phyloP scores from a whole-genome alignment of 108 stramenopile species.

The Aurantiochytrium sp. region DNA sequence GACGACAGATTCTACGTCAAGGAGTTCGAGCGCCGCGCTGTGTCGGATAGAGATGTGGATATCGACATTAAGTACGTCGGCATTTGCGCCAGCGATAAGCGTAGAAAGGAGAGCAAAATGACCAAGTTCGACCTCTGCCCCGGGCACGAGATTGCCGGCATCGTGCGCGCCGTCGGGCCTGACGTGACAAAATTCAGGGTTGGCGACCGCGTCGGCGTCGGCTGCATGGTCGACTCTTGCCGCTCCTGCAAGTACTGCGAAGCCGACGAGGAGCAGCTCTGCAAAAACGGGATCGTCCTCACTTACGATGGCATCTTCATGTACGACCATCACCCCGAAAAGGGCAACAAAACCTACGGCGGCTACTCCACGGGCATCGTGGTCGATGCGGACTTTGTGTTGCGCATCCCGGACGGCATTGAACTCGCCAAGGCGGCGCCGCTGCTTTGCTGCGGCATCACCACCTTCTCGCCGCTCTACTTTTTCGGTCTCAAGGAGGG shows the following conservation, averaged over 20 bases:
- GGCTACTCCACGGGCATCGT: conserved; percentile 48
- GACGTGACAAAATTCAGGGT: conserved; percentile 59
- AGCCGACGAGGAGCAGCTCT: conserved; percentile 51
- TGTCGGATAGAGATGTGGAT: neutral
- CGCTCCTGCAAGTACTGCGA: conserved; percentile 53
- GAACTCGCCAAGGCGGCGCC: conserved; percentile 40
- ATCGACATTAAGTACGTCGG: conserved; percentile 56
- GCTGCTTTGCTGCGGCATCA: conserved; percentile 65
- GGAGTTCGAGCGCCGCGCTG: neutral
- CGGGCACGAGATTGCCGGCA: conserved; percentile 53
- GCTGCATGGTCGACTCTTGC: conserved; percentile 63
- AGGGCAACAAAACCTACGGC: conserved; percentile 42
- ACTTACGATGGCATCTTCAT: conserved; percentile 40
- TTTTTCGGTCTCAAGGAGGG: conserved; percentile 39
- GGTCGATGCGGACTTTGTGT: conserved; percentile 47
- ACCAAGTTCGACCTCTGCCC: conserved; percentile 33
- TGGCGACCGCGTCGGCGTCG: conserved; percentile 65
- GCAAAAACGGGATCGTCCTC: conserved; percentile 22
- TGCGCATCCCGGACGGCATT: conserved; percentile 49
- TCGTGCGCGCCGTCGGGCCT: conserved; percentile 51
- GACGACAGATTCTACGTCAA: neutral
- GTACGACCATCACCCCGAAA: conserved; percentile 7
- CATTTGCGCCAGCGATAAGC: conserved; percentile 57
- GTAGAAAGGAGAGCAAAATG: conserved; percentile 41
- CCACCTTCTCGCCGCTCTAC: conserved; percentile 54